Evolutionary conservation across 805 yeast species (phyloP), one percentile per base, ranked within the genome.

Genomic region (Ogataea pignaliae): DNA sequence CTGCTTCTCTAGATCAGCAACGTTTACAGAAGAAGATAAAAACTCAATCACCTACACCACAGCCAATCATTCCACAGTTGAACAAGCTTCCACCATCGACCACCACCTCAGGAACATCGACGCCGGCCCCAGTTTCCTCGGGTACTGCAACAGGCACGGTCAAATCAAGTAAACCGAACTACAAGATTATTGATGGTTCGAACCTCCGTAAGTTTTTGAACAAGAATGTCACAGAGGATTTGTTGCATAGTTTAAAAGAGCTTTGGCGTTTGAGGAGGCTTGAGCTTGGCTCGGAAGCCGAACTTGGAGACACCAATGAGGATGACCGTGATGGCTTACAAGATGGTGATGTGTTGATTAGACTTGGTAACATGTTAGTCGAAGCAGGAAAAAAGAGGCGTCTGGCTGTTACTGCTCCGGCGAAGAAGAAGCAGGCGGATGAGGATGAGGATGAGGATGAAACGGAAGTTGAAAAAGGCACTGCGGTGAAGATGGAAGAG

Each of bases 151-250:
- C 37, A 10, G 46, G 29, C 5, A 36, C 42, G 2, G 49, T 48
- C 2, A 52, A 53, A 26, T 39, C 55, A 8, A 46, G 40, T 14
- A 57, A 49, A 40, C 54, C 56, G 3, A 39, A 44, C 3, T 54
- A 57, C 36, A 79, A 75, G 47, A 64, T 75, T 15, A 75, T 77
- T 10, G 82, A 80, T 13, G 83, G 83, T 1, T 73, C 79, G 2
- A 67, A 75, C 0, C 60, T 78, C 8, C 63, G 83, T 45, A 69
- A 65, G 39, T 78, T 74, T 57, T 60, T 78, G 51, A 76, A 78
- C 53, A 59, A 68, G 48, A 65, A 75, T 45, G 53, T 78, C 40
- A 75, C 81, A 1, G 52, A 46, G n/a, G 70, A 72, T 35, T 55
- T 78, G 37, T 56, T 76, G 21, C 65, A 61, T 13, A 78, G 78